Percentiles rank a stretch among this genome's conserved stretches.
Evolutionary conservation across 2,329 filamentous ascomycete species (phyloP).

Genomic region (Coniella vitis): DNA sequence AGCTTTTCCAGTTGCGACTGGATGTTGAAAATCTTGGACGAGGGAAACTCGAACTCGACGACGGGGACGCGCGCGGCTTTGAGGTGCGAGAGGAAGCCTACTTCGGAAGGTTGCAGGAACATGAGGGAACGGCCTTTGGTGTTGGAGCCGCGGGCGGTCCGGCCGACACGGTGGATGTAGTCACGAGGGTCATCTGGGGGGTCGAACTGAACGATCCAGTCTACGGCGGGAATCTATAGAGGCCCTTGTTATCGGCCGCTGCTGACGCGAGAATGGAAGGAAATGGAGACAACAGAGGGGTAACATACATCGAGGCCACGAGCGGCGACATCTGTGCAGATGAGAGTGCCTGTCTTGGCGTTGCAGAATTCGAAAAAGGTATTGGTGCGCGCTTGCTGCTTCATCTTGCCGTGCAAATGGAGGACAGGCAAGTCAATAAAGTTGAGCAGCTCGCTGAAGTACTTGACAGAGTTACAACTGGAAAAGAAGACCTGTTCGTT

Average conservation of each 20-base stretch:
- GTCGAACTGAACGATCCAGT: constrained; percentile 96
- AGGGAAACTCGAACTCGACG: constrained; percentile 91
- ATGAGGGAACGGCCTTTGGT: constrained; percentile 83
- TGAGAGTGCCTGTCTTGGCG: constrained; percentile 74
- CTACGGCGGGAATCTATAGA: constrained; percentile 74
- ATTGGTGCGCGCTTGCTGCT: constrained; percentile 98
- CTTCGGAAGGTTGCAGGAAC: constrained; percentile 87
- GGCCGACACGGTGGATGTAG: constrained; percentile 93
- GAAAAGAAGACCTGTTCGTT: constrained; percentile 70
- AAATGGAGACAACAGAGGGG: neutral
- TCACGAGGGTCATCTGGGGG: constrained; percentile 85
- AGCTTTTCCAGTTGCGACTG: constrained; percentile 90
- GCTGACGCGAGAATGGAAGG: neutral
- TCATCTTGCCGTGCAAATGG: constrained; percentile 88
- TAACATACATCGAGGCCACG: constrained; percentile 74
- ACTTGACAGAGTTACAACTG: constrained; percentile 89
- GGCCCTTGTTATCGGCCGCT: neutral
- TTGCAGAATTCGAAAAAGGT: constrained; percentile 92
- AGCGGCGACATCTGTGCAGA: constrained; percentile 95
- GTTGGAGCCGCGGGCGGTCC: constrained; percentile 80
- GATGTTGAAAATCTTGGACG: constrained; percentile 85
- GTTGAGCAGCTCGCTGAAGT: constrained; percentile 91
- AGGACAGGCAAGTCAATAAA: constrained; percentile 92
- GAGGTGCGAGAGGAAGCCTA: constrained; percentile 86
- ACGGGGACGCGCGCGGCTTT: constrained; percentile 89